Conservation (phyloP, 2,329 filamentous ascomycete species). For the Penicillium sclerotiorum region DNA sequence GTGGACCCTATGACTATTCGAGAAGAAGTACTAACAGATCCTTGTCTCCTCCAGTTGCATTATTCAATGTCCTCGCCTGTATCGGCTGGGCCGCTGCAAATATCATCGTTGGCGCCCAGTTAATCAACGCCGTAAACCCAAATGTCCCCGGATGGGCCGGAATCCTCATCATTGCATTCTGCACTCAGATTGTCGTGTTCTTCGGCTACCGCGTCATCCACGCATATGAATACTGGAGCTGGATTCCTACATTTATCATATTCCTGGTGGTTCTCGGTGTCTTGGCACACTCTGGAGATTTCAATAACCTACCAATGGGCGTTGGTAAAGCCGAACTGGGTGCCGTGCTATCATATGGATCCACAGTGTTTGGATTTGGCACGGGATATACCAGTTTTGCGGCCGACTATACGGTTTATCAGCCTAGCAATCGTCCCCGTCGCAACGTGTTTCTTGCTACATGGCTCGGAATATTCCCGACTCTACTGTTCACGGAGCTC, state of each 20-base stretch:
- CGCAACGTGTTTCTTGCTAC: conserved; percentile 69
- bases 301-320: conserved; percentile 62
- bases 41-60: conserved; percentile 53
- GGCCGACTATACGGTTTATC: conserved; percentile 80
- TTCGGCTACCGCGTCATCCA: conserved; percentile 78
- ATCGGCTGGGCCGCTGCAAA: conserved; percentile 78
- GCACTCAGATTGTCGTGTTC: conserved; percentile 69
- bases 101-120: conserved; percentile 77
- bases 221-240: conserved; percentile 73
- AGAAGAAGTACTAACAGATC: not conserved
- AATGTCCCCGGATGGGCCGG: conserved; percentile 72
- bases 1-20: conserved; percentile 23
- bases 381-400: conserved; percentile 76
- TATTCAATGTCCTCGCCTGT: conserved; percentile 71
- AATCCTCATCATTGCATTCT: conserved; percentile 71
- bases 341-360: conserved; percentile 65
- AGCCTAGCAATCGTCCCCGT: conserved; percentile 63
- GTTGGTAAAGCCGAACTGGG: conserved; percentile 63
- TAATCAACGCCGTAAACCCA: conserved; percentile 72
- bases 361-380: conserved; percentile 68
- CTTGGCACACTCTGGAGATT: conserved; percentile 69
- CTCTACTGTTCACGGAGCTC: conserved; percentile 73
- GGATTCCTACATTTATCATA: conserved; percentile 72
- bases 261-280: conserved; percentile 71
- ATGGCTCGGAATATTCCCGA: conserved; percentile 68